phyloP scores from a whole-genome alignment of 2,329 filamentous ascomycete genomes.

The Didymosphaeria variabile region DNA sequence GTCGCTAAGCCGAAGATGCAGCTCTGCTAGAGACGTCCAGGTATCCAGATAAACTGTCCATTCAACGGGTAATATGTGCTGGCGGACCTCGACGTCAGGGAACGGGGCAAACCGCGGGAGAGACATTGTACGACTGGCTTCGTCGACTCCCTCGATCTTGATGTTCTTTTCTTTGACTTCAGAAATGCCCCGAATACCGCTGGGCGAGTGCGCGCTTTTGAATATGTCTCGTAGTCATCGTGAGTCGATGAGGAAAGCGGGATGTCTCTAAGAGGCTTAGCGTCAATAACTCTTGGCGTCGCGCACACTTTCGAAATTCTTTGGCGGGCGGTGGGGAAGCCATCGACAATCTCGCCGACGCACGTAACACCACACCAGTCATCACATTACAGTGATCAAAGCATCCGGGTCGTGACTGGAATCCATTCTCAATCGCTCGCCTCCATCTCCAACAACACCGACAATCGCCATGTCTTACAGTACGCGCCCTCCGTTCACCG shows the following conservation, averaged over 20 bases:
- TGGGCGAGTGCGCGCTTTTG: background rate
- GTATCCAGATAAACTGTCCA: slow-evolving; percentile 81
- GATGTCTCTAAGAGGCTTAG: slow-evolving; percentile 2
- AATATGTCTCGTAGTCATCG: slow-evolving; percentile 1
- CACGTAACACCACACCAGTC: slow-evolving; percentile 53
- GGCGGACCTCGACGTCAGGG: slow-evolving; percentile 73
- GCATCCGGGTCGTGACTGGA: slow-evolving; percentile 59
- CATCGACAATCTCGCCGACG: slow-evolving; percentile 42
- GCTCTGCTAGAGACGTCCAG: slow-evolving; percentile 74
- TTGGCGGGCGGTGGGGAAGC: background rate
- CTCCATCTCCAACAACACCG: slow-evolving; percentile 27
- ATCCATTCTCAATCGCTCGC: slow-evolving; percentile 31
- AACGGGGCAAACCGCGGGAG: slow-evolving; percentile 81
- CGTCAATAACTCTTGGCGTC: slow-evolving; percentile 10
- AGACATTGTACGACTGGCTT: slow-evolving; percentile 44
- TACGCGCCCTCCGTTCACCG: slow-evolving; percentile 19
- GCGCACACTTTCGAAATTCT: slow-evolving; percentile 22
- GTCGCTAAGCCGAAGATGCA: slow-evolving; percentile 69
- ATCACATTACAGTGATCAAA: slow-evolving; percentile 63
- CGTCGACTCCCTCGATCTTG: background rate
- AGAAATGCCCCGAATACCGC: background rate
- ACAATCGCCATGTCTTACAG: slow-evolving; percentile 49
- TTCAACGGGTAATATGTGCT: slow-evolving; percentile 72
- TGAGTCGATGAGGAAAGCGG: slow-evolving; percentile 5
- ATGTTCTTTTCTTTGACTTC: background rate